phyloP scores from a whole-genome alignment of 805 yeast species.

The Priceomyces medius region DNA sequence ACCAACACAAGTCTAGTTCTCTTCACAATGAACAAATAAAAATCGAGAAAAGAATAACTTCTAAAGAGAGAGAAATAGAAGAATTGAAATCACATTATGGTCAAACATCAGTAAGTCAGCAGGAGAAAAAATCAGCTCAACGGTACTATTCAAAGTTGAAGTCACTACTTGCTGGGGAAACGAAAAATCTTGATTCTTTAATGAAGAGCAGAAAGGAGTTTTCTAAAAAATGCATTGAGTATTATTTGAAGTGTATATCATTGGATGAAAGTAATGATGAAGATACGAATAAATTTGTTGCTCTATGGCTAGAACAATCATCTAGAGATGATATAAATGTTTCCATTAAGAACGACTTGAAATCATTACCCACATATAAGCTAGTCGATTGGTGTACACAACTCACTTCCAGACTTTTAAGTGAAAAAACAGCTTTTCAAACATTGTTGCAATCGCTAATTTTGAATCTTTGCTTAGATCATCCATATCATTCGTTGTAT shows the following conservation, averaged over 20 bases:
- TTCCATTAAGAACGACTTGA: constrained; percentile 37
- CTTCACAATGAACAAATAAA: constrained; percentile 45
- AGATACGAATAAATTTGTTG: constrained; percentile 73
- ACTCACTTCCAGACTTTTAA: constrained; percentile 64
- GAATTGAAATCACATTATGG: constrained; percentile 47
- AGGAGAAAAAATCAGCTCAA: constrained; percentile 53
- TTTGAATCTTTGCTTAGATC: constrained; percentile 45
- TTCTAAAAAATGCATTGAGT: constrained; percentile 53
- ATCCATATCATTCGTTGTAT: constrained; percentile 76
- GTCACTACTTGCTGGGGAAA: constrained; percentile 50
- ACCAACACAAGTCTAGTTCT: constrained; percentile 50
- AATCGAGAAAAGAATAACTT: constrained; percentile 37
- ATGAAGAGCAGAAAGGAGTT: constrained; percentile 40
- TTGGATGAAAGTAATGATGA: constrained; percentile 44
- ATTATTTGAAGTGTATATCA: constrained; percentile 56
- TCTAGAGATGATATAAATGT: constrained; percentile 43
- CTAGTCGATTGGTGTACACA: constrained; percentile 83
- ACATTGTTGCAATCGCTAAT: constrained; percentile 48
- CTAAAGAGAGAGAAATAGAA: constrained; percentile 47
- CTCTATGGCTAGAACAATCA: constrained; percentile 75
- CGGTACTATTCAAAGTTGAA: constrained; percentile 50
- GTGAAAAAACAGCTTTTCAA: constrained; percentile 56
- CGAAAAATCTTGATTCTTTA: constrained; percentile 42
- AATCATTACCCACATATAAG: constrained; percentile 53
- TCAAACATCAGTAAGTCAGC: constrained; percentile 36